These are phyloP conservation scores for Ambrosiella beaveri DNA, from an alignment of 2,329 filamentous ascomycete species.

Conservation along the genomic window DNA sequence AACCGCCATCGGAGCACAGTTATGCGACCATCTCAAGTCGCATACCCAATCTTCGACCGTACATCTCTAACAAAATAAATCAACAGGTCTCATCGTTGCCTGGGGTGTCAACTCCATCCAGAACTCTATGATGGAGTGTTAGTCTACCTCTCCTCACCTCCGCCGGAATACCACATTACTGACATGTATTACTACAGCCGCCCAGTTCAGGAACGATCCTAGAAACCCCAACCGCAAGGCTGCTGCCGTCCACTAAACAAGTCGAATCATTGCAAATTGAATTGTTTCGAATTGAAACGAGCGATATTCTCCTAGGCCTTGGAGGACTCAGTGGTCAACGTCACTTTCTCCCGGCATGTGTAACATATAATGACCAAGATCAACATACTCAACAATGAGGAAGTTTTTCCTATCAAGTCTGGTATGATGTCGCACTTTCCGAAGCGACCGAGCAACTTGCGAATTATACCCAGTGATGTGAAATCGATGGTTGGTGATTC, in stretches of 20 bases:
- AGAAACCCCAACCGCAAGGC: conserved; percentile 54
- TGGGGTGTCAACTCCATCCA: conserved; percentile 83
- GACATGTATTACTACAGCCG: conserved; percentile 38
- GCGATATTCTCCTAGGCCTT: not conserved
- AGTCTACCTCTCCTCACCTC: conserved; percentile 13
- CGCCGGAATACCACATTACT: not conserved
- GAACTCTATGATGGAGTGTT: conserved; percentile 63
- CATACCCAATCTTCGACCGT: not conserved
- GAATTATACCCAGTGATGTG: too few species aligned
- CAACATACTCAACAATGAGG: not conserved
- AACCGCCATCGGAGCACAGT: not conserved
- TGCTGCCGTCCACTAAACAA: conserved; percentile 15
- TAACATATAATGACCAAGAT: conserved; percentile 8
- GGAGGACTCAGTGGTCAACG: not conserved
- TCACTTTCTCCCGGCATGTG: not conserved
- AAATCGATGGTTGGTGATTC: too few species aligned
- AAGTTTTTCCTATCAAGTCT: too few species aligned
- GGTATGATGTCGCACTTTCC: too few species aligned
- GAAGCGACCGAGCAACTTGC: too few species aligned
- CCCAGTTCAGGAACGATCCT: conserved; percentile 94
- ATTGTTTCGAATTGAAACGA: conserved; percentile 6
- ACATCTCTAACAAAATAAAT: not conserved
- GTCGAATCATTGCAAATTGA: not conserved
- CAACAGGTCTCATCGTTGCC: conserved; percentile 60
- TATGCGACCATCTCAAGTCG: not conserved